Evolutionary conservation across 305 asterid species (phyloP).

Genomic region (Plantago rigida): DNA sequence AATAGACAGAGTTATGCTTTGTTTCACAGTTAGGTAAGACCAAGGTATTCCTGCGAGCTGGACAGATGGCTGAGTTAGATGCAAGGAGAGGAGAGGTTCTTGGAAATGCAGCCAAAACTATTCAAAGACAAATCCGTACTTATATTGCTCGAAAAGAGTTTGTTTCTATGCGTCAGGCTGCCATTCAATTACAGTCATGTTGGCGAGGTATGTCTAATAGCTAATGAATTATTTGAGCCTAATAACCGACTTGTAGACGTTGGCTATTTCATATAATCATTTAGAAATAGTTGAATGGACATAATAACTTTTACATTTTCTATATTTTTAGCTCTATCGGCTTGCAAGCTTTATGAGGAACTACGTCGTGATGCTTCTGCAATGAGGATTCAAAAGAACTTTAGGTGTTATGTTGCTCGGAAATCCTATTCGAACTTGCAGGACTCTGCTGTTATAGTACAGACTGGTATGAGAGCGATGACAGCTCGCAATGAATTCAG

Average conservation of each 20-base stretch:
- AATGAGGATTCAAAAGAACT: constrained; percentile 82
- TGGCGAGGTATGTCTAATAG: constrained; percentile 75
- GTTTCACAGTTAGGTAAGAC: constrained; percentile 86
- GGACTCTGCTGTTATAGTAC: constrained; percentile 57
- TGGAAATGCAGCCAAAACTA: constrained; percentile 90
- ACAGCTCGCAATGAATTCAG: constrained; percentile 76
- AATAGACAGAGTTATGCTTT: constrained; percentile 19
- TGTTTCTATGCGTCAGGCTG: constrained; percentile 63
- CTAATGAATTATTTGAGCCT: not conserved
- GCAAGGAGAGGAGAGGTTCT: constrained; percentile 95
- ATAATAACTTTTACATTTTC: constrained; percentile 13
- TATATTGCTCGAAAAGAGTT: constrained; percentile 85
- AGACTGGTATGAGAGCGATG: constrained; percentile 94
- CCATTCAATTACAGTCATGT: constrained; percentile 84
- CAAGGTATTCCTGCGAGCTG: constrained; percentile 97
- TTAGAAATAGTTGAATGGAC: not conserved
- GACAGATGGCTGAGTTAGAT: constrained; percentile 99
- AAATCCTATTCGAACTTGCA: constrained; percentile 53
- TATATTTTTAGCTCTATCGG: constrained; percentile 53
- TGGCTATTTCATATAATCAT: too few relatives aligned
- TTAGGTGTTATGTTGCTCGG: constrained; percentile 55
- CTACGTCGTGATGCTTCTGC: constrained; percentile 80
- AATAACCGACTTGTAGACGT: too few relatives aligned
- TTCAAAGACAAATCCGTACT: constrained; percentile 94
- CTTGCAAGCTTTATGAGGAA: constrained; percentile 80